Conservation (phyloP, 208 protist species). For the Leishmania tropica region DNA sequence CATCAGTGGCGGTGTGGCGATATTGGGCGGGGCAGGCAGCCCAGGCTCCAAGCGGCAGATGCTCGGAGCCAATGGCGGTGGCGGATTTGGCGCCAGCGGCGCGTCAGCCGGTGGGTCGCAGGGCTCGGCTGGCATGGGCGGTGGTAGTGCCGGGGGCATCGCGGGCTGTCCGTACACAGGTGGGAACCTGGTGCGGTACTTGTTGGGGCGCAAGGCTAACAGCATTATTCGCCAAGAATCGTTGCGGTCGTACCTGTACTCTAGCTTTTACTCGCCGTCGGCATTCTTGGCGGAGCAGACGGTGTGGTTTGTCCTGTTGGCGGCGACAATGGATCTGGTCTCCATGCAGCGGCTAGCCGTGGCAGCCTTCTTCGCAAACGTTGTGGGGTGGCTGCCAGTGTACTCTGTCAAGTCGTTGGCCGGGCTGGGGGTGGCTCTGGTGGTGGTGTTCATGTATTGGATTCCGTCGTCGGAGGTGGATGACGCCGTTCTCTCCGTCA, state of each 20-base stretch:
- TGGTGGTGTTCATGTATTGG: constrained; percentile 26
- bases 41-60: not conserved
- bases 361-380: constrained; percentile 25
- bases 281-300: constrained; percentile 44
- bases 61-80: not conserved
- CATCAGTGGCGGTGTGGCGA: not conserved
- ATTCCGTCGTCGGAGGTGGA: constrained; percentile 27
- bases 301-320: constrained; percentile 31
- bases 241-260: constrained; percentile 28
- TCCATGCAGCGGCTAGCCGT: constrained; percentile 34
- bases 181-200: constrained; percentile 23
- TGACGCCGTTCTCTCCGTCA: constrained; percentile 16
- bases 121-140: not conserved
- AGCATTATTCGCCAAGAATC: constrained; percentile 25
- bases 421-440: constrained; percentile 8
- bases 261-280: constrained; percentile 35
- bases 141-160: not conserved
- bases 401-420: constrained; percentile 20
- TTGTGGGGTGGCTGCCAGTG: constrained; percentile 28
- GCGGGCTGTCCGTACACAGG: constrained; percentile 8
- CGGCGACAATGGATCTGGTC: constrained; percentile 16
- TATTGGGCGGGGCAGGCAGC: not conserved
- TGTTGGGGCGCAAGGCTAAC: constrained; percentile 17
- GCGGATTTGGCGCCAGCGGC: not conserved
- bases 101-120: not conserved